Percentiles rank a stretch among this genome's conserved stretches.
These are phyloP conservation scores for Chlamydomonas incerta DNA, from an alignment of 139 green algal species.

Conservation along the genomic window DNA sequence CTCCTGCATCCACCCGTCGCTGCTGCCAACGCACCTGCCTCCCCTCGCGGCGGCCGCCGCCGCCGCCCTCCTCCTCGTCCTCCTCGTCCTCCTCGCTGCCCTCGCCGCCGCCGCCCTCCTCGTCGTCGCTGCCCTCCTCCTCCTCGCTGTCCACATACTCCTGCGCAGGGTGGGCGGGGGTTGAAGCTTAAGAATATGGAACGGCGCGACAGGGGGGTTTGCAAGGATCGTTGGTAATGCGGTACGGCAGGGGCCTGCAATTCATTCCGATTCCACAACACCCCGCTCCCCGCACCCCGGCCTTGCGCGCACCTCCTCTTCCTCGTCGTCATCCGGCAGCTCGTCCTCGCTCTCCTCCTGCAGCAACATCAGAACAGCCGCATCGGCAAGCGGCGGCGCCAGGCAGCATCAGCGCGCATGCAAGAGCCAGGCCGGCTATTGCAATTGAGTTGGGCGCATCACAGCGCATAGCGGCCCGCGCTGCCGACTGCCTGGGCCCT, in stretches of 20 bases:
- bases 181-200: too few species aligned
- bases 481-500: too few species aligned
- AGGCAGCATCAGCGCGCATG: neutral
- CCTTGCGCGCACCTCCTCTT: constrained; percentile 1
- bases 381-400: too few species aligned
- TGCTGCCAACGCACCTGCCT: neutral
- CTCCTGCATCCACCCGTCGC: too few species aligned
- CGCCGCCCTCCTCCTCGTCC: neutral
- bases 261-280: too few species aligned
- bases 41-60: neutral
- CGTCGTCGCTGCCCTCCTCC: constrained; percentile 4
- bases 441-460: too few species aligned
- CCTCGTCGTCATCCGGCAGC: neutral
- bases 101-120: constrained; percentile 23
- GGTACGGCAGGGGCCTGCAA: too few species aligned
- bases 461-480: too few species aligned
- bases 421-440: too few species aligned
- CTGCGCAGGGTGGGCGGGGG: neutral
- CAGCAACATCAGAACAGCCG: neutral
- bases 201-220: too few species aligned
- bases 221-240: too few species aligned
- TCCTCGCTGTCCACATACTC: constrained; percentile 45
- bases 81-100: constrained; percentile 12
- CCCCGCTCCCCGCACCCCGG: neutral
- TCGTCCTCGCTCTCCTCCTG: constrained; percentile 39